phyloP scores from a whole-genome alignment of 1,284 basidiomycete genomes.

The Hemileia vastatrix region DNA sequence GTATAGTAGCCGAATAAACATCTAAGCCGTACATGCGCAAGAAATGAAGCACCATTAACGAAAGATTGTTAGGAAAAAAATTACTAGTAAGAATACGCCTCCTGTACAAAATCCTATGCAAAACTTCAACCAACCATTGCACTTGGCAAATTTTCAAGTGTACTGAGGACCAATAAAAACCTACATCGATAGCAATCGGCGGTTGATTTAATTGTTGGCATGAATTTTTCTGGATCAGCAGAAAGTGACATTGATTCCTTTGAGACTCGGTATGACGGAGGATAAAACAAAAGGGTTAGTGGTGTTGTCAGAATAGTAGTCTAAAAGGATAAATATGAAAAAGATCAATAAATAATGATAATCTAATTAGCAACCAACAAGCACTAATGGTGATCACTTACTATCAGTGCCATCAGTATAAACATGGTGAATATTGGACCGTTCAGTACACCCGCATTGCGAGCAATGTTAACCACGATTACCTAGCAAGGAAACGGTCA shows the following conservation, averaged over 20 bases:
- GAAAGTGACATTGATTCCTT: too few species aligned
- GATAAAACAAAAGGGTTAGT: conserved; percentile 44
- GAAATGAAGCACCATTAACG: too few species aligned
- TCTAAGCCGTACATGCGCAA: conserved; percentile 10
- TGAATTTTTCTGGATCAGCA: conserved; percentile 22
- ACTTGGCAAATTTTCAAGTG: conserved; percentile 66
- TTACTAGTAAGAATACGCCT: too few species aligned
- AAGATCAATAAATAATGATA: too few species aligned
- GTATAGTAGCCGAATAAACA: conserved; percentile 6
- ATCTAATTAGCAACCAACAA: too few species aligned
- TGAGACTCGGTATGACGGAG: conserved; percentile 34
- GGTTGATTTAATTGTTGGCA: conserved; percentile 27
- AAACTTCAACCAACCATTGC: conserved; percentile 53
- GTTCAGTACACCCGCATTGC: conserved; percentile 66
- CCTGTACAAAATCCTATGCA: too few species aligned
- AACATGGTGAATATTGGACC: conserved; percentile 64
- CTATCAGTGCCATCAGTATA: conserved; percentile 69
- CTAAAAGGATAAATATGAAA: too few species aligned
- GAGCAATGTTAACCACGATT: conserved; percentile 84
- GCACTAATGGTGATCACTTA: too few species aligned
- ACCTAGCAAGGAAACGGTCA: conserved; percentile 50
- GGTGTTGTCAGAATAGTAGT: conserved; percentile 46
- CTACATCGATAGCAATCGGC: conserved; percentile 50
- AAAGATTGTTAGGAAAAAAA: too few species aligned
- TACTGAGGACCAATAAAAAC: conserved; percentile 75